Conservation (phyloP, 257 asterid genomes). For the Salvia hispanica region DNA sequence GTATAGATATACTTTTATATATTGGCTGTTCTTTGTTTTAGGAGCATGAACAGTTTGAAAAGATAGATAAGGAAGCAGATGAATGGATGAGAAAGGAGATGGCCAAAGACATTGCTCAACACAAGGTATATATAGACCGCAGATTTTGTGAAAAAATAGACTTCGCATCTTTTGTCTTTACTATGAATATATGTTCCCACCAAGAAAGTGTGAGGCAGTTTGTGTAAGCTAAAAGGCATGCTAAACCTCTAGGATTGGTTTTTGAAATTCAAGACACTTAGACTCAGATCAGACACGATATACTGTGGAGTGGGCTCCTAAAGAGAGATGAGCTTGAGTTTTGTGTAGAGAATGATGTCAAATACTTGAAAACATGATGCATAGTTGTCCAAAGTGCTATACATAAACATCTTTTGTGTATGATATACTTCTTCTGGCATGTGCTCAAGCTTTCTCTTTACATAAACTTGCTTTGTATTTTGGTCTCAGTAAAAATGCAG, state of each 20-base stretch:
- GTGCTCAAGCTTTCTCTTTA: conserved; percentile 7
- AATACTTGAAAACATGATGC: conserved; percentile 3
- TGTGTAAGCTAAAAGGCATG: neutral
- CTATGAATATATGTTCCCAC: neutral
- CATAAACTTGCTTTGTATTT: conserved; percentile 10
- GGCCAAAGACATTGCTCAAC: conserved; percentile 80
- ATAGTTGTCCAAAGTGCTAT: neutral
- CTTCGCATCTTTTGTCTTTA: neutral
- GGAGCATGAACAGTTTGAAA: conserved; percentile 69
- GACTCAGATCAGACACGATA: conserved; percentile 3
- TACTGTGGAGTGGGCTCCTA: neutral
- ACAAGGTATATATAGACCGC: conserved; percentile 64
- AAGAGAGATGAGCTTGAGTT: conserved; percentile 12
- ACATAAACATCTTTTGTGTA: neutral
- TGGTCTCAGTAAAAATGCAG: conserved; percentile 2
- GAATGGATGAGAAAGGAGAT: conserved; percentile 91
- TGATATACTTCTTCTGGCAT: conserved; percentile 1
- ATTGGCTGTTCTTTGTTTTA: conserved; percentile 31
- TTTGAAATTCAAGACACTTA: conserved; percentile 7
- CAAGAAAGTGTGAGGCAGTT: conserved; percentile 7
- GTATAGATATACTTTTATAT: conserved; percentile 10
- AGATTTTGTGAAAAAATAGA: conserved; percentile 1
- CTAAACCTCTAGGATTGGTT: conserved; percentile 3
- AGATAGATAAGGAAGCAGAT: conserved; percentile 81
- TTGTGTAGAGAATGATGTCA: conserved; percentile 2